phyloP scores from a whole-genome alignment of 148 eudicot genomes.

The Chenopodium album region DNA sequence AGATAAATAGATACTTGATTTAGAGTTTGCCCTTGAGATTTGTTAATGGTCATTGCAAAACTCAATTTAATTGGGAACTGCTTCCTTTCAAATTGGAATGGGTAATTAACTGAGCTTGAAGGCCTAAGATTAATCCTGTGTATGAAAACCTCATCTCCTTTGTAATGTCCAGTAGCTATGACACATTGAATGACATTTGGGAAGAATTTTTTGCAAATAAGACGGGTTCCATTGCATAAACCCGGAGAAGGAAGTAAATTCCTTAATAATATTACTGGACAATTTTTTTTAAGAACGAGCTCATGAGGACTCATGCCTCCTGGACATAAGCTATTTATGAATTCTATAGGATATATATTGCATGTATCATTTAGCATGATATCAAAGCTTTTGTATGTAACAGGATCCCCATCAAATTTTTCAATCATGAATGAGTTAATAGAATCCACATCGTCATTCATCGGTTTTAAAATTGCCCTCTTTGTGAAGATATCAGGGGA shows the following conservation, averaged over 20 bases:
- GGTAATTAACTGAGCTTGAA: not conserved
- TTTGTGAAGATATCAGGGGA: too few relatives aligned
- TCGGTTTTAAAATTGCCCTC: too few relatives aligned
- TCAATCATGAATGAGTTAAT: not conserved
- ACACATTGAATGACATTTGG: not conserved
- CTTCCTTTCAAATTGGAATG: not conserved
- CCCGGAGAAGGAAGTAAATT: not conserved
- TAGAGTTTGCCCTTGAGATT: too few relatives aligned
- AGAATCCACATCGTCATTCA: not conserved
- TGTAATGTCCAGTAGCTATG: not conserved
- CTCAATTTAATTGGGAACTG: too few relatives aligned
- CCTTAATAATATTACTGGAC: not conserved
- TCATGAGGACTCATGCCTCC: not conserved
- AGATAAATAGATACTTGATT: too few relatives aligned
- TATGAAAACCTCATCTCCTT: not conserved
- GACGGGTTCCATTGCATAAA: not conserved
- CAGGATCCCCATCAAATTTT: not conserved
- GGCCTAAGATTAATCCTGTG: not conserved
- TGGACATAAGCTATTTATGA: not conserved
- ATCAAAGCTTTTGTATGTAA: not conserved
- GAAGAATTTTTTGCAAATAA: not conserved
- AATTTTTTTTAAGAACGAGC: not conserved
- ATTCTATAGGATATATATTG: not conserved
- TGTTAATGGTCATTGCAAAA: too few relatives aligned
- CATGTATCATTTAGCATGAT: not conserved